Evolutionary conservation across 2,329 filamentous ascomycete genomes (phyloP).

Genomic region (Pseudogymnoascus sp.): DNA sequence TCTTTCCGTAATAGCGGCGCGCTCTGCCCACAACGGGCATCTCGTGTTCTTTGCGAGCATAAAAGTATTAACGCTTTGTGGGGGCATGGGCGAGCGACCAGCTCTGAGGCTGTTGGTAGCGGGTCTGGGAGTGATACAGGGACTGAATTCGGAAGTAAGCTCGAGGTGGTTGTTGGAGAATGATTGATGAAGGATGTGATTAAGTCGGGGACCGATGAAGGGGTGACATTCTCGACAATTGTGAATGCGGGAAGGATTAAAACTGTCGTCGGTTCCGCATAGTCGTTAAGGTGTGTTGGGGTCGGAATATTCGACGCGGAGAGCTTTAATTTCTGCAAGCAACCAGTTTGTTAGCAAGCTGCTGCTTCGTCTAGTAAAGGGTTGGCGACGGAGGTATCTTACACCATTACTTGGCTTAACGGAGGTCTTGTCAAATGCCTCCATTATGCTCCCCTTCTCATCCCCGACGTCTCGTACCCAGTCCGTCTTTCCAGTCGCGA

Average conservation of each 20-base stretch:
- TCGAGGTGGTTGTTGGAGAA: constrained; percentile 63
- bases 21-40: constrained; percentile 88
- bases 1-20: constrained; percentile 83
- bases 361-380: background rate
- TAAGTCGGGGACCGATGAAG: constrained; percentile 61
- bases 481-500: constrained; percentile 92
- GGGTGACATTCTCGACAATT: constrained; percentile 74
- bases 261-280: constrained; percentile 64
- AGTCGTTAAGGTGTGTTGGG: constrained; percentile 54
- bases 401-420: constrained; percentile 60
- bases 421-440: constrained; percentile 53
- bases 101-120: constrained; percentile 29
- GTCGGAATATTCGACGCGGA: constrained; percentile 87
- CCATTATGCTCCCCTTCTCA: constrained; percentile 78
- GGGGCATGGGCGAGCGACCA: constrained; percentile 59
- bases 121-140: constrained; percentile 27
- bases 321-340: constrained; percentile 68
- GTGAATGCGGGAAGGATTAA: constrained; percentile 80
- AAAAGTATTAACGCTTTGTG: constrained; percentile 84
- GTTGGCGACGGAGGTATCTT: constrained; percentile 26
- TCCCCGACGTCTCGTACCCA: constrained; percentile 87
- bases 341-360: background rate
- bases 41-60: constrained; percentile 89
- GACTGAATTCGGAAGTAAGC: constrained; percentile 20
- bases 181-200: constrained; percentile 61